These are phyloP conservation scores for Endothia cerciana DNA, from an alignment of 2,329 filamentous ascomycete species.

Conservation along the genomic window DNA sequence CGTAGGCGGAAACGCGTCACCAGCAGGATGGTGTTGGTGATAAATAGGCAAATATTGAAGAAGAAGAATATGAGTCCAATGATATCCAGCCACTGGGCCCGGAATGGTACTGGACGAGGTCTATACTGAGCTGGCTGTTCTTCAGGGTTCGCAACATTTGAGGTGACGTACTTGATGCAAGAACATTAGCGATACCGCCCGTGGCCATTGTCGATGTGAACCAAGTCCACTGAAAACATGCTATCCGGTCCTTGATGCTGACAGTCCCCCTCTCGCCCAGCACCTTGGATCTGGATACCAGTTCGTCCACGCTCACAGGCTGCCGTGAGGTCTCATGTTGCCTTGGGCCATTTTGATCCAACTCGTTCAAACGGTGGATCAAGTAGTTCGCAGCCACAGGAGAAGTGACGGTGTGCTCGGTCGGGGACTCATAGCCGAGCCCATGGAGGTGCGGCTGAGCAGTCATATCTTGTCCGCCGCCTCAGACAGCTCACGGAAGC, in stretches of 20 bases:
- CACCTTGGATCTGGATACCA: conserved; percentile 40
- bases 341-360: conserved; percentile 11
- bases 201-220: conserved; percentile 72
- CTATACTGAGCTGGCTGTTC: neutral
- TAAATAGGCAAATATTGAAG: conserved; percentile 65
- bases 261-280: conserved; percentile 34
- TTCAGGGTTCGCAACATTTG: neutral
- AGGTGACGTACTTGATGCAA: conserved; percentile 52
- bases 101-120: conserved; percentile 51
- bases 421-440: conserved; percentile 44
- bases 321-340: conserved; percentile 15
- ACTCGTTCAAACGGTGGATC: conserved; percentile 23
- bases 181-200: conserved; percentile 59
- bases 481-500: conserved; percentile 52
- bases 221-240: conserved; percentile 71
- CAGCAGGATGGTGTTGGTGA: conserved; percentile 66
- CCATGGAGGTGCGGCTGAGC: conserved; percentile 38
- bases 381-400: conserved; percentile 23
- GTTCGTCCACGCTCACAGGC: conserved; percentile 36
- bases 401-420: conserved; percentile 36
- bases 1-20: conserved; percentile 70
- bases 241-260: conserved; percentile 54
- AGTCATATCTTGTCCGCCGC: conserved; percentile 41
- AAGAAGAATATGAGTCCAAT: conserved; percentile 66
- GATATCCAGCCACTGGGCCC: conserved; percentile 58